A percentile compares a stretch with the other conserved stretches of the same genome.
Evolutionary conservation across 1,284 basidiomycete species (phyloP).

Genomic region (Sporisorium exsertum): DNA sequence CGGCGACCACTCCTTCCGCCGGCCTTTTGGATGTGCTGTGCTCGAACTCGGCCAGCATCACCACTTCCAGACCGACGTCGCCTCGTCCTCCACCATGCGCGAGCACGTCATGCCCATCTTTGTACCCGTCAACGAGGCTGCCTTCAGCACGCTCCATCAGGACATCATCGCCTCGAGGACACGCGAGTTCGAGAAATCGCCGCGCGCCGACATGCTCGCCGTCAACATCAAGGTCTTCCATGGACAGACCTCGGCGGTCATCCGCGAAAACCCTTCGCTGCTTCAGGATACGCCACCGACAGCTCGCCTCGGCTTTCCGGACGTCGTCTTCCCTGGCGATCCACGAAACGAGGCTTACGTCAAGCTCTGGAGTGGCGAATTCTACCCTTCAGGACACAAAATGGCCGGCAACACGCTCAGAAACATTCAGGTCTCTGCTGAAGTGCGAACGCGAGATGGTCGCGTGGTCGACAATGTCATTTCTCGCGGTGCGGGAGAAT

Average conservation of each 20-base stretch:
- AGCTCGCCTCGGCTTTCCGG: slow-evolving; percentile 91
- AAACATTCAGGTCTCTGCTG: slow-evolving; percentile 89
- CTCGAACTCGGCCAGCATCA: slow-evolving; percentile 80
- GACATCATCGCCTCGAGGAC: slow-evolving; percentile 86
- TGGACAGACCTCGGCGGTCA: slow-evolving; percentile 80
- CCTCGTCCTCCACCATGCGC: slow-evolving; percentile 65
- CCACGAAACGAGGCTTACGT: slow-evolving; percentile 93
- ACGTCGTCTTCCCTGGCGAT: slow-evolving; percentile 93
- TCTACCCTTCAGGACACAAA: slow-evolving; percentile 58
- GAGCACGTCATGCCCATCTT: slow-evolving; percentile 92
- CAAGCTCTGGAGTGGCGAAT: slow-evolving; percentile 71
- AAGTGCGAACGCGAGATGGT: slow-evolving; percentile 84
- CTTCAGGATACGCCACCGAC: slow-evolving; percentile 85
- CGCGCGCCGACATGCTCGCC: slow-evolving; percentile 86
- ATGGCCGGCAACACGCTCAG: slow-evolving; percentile 56
- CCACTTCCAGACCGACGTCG: slow-evolving; percentile 74
- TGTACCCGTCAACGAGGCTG: slow-evolving; percentile 81
- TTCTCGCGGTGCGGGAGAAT: slow-evolving; percentile 86
- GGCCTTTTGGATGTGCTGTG: slow-evolving; percentile 94
- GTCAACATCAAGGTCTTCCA: slow-evolving; percentile 91
- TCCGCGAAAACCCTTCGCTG: slow-evolving; percentile 87
- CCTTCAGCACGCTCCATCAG: slow-evolving; percentile 93
- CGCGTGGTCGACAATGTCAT: slow-evolving; percentile 80
- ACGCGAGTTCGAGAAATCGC: slow-evolving; percentile 85
- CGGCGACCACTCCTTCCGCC: slow-evolving; percentile 73